Evolutionary conservation across 345 rosid species (phyloP), one percentile per base, ranked within the genome.

Genomic region (Anastatica hierochuntica): DNA sequence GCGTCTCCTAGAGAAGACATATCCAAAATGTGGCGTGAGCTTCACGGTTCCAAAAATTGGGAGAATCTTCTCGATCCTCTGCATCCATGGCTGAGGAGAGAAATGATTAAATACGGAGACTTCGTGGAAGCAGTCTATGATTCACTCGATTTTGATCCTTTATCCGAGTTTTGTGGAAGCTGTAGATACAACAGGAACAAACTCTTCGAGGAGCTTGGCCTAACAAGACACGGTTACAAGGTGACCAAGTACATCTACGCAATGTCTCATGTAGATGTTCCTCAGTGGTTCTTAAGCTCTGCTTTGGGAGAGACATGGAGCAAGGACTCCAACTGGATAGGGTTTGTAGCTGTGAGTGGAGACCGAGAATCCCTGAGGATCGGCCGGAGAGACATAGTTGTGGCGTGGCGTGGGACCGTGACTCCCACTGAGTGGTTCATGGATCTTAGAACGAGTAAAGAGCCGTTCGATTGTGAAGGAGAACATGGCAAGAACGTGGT

Each of bases 311-410:
- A n/a, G 17, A 60, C 69, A n/a, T 83, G 90, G 90, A 79, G 90
- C 70, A 83, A 70, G 56, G 86, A 83, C 44, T 83, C 90, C 7
- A 83, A 79, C 40, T 83, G 85, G 86, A 80, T 76, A 82, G 90
- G 86, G 0, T 74, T 70, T 27, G 80, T 83, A 0, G 84, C 80
- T 0, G 81, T 79, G 6, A 77, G 84, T 39, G 67, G 74, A 11
- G 78, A 72, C 34, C 18, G 63, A 21, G 81, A 82, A 49, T 36
- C 77, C 0, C 17, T 31, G 4, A 54, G 90, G 63, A 76, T 77
- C 2, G 80, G 83, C 14, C 50, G 81, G 37, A 56, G 85, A 58
- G 85, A 79, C 72, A 76, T 82, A 10, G 72, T 76, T 3, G 81
- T 82, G 40, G 74, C 77, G n/a, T 79, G 85, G 85, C 66, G 85